Evolutionary conservation across 352 stramenopile species (phyloP).

Genomic region (Elongisporangium prolatum): DNA sequence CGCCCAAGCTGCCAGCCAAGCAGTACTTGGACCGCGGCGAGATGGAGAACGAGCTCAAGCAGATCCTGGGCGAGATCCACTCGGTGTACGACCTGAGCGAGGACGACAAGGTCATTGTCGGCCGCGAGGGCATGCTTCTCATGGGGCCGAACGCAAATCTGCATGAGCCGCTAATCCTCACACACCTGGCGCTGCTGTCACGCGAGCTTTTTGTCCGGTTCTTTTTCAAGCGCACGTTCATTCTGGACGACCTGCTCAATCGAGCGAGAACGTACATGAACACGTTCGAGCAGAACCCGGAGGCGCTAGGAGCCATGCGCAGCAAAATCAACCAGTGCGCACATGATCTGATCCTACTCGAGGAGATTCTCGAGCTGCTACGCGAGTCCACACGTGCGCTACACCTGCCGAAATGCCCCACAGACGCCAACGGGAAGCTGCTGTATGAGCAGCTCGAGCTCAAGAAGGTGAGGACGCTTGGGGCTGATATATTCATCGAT

Average conservation of each 20-base stretch:
- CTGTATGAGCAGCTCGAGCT: conserved; percentile 94
- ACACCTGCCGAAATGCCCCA: conserved; percentile 86
- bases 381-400: conserved; percentile 91
- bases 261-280: conserved; percentile 91
- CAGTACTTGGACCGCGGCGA: conserved; percentile 96
- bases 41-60: conserved; percentile 97
- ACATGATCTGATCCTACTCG: conserved; percentile 93
- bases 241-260: conserved; percentile 94
- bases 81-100: conserved; percentile 94
- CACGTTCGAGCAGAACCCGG: conserved; percentile 89
- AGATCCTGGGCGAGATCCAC: conserved; percentile 92
- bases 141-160: conserved; percentile 90
- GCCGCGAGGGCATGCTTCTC: conserved; percentile 90
- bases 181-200: conserved; percentile 91
- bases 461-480: conserved; percentile 36
- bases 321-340: conserved; percentile 89
- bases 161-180: conserved; percentile 91
- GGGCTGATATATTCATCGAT: too few species aligned
- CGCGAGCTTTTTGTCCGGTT: conserved; percentile 93
- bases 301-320: conserved; percentile 85
- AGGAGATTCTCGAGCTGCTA: conserved; percentile 96
- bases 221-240: conserved; percentile 96
- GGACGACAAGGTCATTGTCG: conserved; percentile 95
- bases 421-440: conserved; percentile 79
- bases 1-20: conserved; percentile 91